Percentiles rank a stretch among this genome's conserved stretches.
These are phyloP conservation scores for Penicillium sp. DNA, from an alignment of 2,329 filamentous ascomycete genomes.

Conservation along the genomic window DNA sequence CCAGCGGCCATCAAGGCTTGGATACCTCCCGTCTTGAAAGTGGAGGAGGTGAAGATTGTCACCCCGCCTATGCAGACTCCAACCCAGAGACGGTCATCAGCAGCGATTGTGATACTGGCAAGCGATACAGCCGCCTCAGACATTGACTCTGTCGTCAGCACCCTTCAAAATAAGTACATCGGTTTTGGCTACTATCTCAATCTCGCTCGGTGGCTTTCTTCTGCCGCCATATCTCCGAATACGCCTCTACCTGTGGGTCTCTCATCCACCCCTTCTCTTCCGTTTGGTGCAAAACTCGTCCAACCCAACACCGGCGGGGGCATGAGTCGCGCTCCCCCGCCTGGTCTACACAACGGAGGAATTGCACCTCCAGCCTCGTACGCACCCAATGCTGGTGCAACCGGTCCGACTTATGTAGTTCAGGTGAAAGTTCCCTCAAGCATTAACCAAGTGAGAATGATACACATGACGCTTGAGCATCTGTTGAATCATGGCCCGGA, in stretches of 20 bases:
- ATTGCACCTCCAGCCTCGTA: constrained; percentile 81
- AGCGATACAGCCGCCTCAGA: constrained; percentile 80
- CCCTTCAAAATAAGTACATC: constrained; percentile 79
- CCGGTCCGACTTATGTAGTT: constrained; percentile 61
- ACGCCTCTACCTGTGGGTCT: constrained; percentile 49
- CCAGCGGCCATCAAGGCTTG: constrained; percentile 52
- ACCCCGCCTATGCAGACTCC: constrained; percentile 51
- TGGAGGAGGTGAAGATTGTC: constrained; percentile 74
- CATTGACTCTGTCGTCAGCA: constrained; percentile 77
- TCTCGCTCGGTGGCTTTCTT: constrained; percentile 80
- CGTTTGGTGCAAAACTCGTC: constrained; percentile 75
- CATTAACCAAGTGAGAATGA: constrained; percentile 75
- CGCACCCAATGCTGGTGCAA: constrained; percentile 48
- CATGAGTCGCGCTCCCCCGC: constrained; percentile 52
- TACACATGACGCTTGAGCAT: constrained; percentile 83
- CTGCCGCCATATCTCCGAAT: constrained; percentile 64
- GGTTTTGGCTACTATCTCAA: constrained; percentile 82
- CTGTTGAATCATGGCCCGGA: constrained; percentile 79
- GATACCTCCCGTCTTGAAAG: constrained; percentile 57
- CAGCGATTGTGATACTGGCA: constrained; percentile 79
- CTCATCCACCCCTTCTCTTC: constrained; percentile 59
- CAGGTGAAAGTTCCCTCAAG: constrained; percentile 76
- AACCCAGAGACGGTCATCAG: constrained; percentile 69
- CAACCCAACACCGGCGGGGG: constrained; percentile 50
- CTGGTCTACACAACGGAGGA: constrained; percentile 57